Conservation (phyloP, 1,284 basidiomycete genomes). For the Agaricales sp. region DNA sequence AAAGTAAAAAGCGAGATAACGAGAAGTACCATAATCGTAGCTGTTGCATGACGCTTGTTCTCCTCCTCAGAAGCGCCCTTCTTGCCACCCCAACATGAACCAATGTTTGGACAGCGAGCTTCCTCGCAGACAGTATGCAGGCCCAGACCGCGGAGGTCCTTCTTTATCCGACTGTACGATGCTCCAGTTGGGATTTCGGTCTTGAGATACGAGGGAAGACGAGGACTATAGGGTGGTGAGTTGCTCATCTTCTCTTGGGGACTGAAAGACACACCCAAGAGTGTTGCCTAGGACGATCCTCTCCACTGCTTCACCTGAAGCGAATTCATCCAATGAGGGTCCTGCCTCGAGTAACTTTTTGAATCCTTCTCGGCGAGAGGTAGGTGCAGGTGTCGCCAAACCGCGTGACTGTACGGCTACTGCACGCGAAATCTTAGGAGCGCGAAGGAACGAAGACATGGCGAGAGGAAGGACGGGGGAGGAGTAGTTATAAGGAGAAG, state of each 20-base stretch:
- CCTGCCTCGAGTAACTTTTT: slow-evolving; percentile 56
- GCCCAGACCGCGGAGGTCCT: slow-evolving; percentile 84
- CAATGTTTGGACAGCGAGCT: slow-evolving; percentile 97
- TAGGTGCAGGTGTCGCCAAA: slow-evolving; percentile 45
- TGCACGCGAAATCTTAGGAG: neutral
- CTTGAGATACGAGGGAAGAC: slow-evolving; percentile 88
- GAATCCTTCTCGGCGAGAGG: slow-evolving; percentile 36
- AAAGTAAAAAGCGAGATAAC: too few relatives aligned
- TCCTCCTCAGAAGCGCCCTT: slow-evolving; percentile 62
- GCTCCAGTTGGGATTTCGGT: slow-evolving; percentile 87
- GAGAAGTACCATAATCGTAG: slow-evolving; percentile 88
- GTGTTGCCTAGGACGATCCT: slow-evolving; percentile 75
- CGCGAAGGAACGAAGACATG: slow-evolving; percentile 1
- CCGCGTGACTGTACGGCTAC: slow-evolving; percentile 20
- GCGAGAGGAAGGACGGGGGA: too few relatives aligned
- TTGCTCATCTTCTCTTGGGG: slow-evolving; percentile 1
- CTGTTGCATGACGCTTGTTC: slow-evolving; percentile 81
- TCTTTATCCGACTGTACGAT: slow-evolving; percentile 90
- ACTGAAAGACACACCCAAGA: slow-evolving; percentile 42
- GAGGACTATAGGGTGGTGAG: slow-evolving; percentile 43
- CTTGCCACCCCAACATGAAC: slow-evolving; percentile 97
- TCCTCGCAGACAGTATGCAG: slow-evolving; percentile 98
- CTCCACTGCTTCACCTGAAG: slow-evolving; percentile 51
- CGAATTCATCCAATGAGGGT: slow-evolving; percentile 80
- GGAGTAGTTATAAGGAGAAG: too few relatives aligned